Conservation (phyloP, 2,329 filamentous ascomycete genomes). For the Paraphoma sp. region DNA sequence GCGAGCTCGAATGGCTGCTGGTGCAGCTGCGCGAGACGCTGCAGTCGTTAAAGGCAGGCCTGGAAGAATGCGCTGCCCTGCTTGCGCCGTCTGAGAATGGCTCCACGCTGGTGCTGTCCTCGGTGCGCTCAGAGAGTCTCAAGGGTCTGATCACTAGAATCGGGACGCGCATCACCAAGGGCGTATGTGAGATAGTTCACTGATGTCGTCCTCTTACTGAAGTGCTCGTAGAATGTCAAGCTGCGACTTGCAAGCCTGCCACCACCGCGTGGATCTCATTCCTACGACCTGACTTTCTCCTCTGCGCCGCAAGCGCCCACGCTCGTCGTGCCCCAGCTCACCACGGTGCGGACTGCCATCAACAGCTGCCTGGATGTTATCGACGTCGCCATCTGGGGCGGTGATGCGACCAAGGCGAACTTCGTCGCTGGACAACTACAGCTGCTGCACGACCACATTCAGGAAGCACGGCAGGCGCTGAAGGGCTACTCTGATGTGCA, state of each 20-base stretch:
- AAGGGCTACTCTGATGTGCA: conserved; percentile 62
- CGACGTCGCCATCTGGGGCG: conserved; percentile 75
- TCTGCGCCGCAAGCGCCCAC: conserved; percentile 61
- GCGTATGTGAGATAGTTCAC: conserved; percentile 61
- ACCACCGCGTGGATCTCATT: conserved; percentile 58
- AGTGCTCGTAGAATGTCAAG: conserved; percentile 67
- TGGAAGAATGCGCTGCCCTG: conserved; percentile 87
- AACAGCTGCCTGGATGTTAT: conserved; percentile 85
- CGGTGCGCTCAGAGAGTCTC: conserved; percentile 83
- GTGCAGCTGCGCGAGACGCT: conserved; percentile 67
- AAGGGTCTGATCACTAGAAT: conserved; percentile 93
- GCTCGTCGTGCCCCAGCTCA: conserved; percentile 72
- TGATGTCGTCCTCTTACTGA: conserved; percentile 8
- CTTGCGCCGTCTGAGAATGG: conserved; percentile 85
- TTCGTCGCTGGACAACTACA: conserved; percentile 66
- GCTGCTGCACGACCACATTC: conserved; percentile 66
- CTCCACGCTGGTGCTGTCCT: conserved; percentile 88
- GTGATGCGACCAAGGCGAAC: conserved; percentile 65
- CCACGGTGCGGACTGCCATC: conserved; percentile 75
- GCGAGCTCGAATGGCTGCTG: conserved; percentile 70
- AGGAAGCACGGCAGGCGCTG: conserved; percentile 65
- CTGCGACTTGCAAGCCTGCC: conserved; percentile 75
- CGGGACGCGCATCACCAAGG: conserved; percentile 89
- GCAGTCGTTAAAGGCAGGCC: conserved; percentile 68
- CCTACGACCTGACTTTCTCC: conserved; percentile 61